phyloP scores from a whole-genome alignment of 2,329 filamentous ascomycete genomes.

The Nemania serpens region DNA sequence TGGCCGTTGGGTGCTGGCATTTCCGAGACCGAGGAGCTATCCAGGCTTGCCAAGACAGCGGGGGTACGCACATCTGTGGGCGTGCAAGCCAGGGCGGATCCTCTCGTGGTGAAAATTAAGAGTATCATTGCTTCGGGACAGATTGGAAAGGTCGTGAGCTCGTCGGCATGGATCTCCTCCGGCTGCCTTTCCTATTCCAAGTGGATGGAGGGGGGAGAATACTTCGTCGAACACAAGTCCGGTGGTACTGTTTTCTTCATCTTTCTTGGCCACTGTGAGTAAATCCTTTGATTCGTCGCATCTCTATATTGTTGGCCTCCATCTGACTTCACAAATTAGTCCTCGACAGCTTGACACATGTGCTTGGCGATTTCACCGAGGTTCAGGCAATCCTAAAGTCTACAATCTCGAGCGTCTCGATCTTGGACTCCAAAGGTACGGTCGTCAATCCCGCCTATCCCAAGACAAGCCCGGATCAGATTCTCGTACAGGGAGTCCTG shows the following conservation, averaged over 20 bases:
- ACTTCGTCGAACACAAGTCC: slow-evolving; percentile 24
- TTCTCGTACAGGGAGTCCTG: slow-evolving; percentile 43
- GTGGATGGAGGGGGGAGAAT: slow-evolving; percentile 32
- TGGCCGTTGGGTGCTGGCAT: slow-evolving; percentile 52
- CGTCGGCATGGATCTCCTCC: slow-evolving; percentile 32
- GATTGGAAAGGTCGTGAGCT: slow-evolving; percentile 49
- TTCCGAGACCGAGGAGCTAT: slow-evolving; percentile 49
- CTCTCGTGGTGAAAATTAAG: slow-evolving; percentile 47
- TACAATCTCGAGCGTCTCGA: slow-evolving; percentile 27
- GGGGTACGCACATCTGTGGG: slow-evolving; percentile 52
- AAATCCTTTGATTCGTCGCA: not conserved
- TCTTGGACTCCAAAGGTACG: slow-evolving; percentile 34
- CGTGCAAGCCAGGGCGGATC: slow-evolving; percentile 50
- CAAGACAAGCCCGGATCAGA: slow-evolving; percentile 43
- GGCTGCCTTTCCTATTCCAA: slow-evolving; percentile 11
- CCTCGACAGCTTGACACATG: slow-evolving; percentile 41
- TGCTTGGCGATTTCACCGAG: slow-evolving; percentile 41
- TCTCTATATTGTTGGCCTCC: not conserved
- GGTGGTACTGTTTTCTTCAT: slow-evolving; percentile 35
- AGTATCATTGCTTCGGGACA: slow-evolving; percentile 47
- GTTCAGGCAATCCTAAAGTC: slow-evolving; percentile 37
- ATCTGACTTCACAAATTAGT: slow-evolving; percentile 30
- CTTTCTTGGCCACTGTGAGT: slow-evolving; percentile 40
- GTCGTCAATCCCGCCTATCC: slow-evolving; percentile 31
- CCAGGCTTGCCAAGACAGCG: slow-evolving; percentile 45